Percentiles rank a stretch among this genome's conserved stretches.
Evolutionary conservation across 768 basidiomycete genomes (phyloP).

Genomic region (Suillus variegatus): DNA sequence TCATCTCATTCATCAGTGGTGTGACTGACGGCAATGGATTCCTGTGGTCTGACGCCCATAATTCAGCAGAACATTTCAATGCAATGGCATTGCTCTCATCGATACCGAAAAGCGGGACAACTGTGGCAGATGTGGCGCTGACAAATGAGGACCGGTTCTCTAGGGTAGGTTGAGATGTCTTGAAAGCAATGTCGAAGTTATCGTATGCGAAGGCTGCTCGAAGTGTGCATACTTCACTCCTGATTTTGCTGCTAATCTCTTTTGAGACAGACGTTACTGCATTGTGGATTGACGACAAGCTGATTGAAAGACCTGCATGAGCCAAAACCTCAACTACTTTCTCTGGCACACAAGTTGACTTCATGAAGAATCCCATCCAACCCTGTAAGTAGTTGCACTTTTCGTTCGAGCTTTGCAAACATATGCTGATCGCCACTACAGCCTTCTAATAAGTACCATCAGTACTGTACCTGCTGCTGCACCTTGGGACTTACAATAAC

Average conservation of each 20-base stretch:
- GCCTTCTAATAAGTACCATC: too few relatives aligned
- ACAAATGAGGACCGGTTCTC: not conserved
- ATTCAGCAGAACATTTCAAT: not conserved
- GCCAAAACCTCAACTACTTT: slow-evolving; percentile 33
- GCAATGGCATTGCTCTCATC: not conserved
- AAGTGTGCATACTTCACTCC: slow-evolving; percentile 26
- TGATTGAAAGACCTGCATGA: slow-evolving; percentile 33
- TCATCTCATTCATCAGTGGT: not conserved
- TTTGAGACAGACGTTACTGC: slow-evolving; percentile 30
- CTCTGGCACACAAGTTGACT: slow-evolving; percentile 5
- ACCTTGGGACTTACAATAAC: too few relatives aligned
- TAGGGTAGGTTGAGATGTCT: slow-evolving; percentile 21
- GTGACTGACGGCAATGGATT: not conserved
- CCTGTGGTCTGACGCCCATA: not conserved
- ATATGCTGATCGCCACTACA: too few relatives aligned
- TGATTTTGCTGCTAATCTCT: slow-evolving; percentile 19
- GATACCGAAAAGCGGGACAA: not conserved
- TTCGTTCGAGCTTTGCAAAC: too few relatives aligned
- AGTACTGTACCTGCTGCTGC: too few relatives aligned
- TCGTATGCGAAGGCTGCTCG: slow-evolving; percentile 38
- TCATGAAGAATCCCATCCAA: too few relatives aligned
- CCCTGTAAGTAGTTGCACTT: too few relatives aligned
- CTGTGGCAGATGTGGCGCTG: not conserved
- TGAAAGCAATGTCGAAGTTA: slow-evolving; percentile 44
- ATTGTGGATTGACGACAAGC: slow-evolving; percentile 24